Evolutionary conservation across 2,329 filamentous ascomycete genomes (phyloP), one percentile per base, ranked within the genome.

Genomic region (Mycosphaerella sp.): DNA sequence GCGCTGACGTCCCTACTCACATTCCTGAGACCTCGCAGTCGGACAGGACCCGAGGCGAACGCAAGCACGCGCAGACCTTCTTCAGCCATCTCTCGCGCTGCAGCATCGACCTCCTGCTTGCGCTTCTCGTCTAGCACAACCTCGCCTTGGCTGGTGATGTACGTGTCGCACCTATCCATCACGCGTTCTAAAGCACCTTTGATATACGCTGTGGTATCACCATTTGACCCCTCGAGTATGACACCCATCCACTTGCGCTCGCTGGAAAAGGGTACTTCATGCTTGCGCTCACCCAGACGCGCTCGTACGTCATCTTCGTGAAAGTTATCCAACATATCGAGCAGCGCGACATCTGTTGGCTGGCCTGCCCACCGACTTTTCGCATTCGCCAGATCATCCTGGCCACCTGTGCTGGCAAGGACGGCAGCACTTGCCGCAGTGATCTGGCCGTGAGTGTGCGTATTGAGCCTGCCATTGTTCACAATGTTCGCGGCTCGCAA

Each of bases 221-320:
- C 83, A 52, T 75, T 76, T 27, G 74, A 71, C 25, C 75, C 75
- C 51, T 69, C 64, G 56, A 96, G 87, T 1, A 89, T 86, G 25
- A 96, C 90, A 30, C 94, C 94, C 94, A 98, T 98, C 91, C 91
- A 98, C 70, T 98, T 98, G 51, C 91, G 81, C 66, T 95, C 89
- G 1, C 93, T 98, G 67, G 91, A 97, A 70, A 98, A 98, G 0
- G 93, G 90, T 0, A 88, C 90, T 68, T 98, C 93, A 39, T 83
- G 82, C 28, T 86, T 80, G 43, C 91, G 86, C 28, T 80, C 78
- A n/a, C 89, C 89, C 48, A 95, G 81, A 8, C 87, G 85, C 41
- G 93, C 86, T 55, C 94, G 84, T 41, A 94, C 82, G 70, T 98
- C 93, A 59, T 95, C 87, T 68, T 96, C 91, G 53, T 86, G 86